phyloP scores from a whole-genome alignment of 805 yeast species.

The Candida silvicultrix region DNA sequence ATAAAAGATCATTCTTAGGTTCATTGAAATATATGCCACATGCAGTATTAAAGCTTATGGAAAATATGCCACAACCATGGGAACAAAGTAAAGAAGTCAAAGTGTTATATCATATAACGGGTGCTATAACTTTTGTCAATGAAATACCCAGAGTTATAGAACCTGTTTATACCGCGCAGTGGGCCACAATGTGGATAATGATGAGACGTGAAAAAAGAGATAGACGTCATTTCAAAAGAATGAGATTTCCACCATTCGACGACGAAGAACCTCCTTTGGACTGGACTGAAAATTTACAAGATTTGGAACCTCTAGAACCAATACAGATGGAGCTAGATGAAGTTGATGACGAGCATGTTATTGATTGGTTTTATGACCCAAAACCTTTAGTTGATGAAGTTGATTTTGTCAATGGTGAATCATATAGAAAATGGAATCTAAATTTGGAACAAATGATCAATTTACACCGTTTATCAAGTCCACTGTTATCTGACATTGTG shows the following conservation, averaged over 20 bases:
- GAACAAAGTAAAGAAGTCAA: conserved; percentile 78
- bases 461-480: conserved; percentile 62
- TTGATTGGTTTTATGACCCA: conserved; percentile 78
- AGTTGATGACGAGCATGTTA: conserved; percentile 50
- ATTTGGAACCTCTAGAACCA: conserved; percentile 65
- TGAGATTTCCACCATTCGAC: conserved; percentile 94
- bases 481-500: conserved; percentile 52
- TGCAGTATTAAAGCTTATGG: conserved; percentile 81
- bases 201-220: conserved; percentile 95
- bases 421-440: conserved; percentile 70
- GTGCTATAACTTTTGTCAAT: conserved; percentile 93
- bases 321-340: conserved; percentile 62
- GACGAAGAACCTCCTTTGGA: conserved; percentile 93
- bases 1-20: conserved; percentile 82
- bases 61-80: conserved; percentile 99
- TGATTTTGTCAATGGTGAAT: conserved; percentile 61
- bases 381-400: conserved; percentile 61
- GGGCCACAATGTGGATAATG: conserved; percentile 90
- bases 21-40: conserved; percentile 95
- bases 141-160: conserved; percentile 89
- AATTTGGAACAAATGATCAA: conserved; percentile 55
- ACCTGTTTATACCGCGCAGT: conserved; percentile 87
- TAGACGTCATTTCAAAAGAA: conserved; percentile 80
- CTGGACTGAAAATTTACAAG: conserved; percentile 76
- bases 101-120: conserved; percentile 84